phyloP scores from a whole-genome alignment of 495 filamentous ascomycete species.

The Xylaria intraflava region DNA sequence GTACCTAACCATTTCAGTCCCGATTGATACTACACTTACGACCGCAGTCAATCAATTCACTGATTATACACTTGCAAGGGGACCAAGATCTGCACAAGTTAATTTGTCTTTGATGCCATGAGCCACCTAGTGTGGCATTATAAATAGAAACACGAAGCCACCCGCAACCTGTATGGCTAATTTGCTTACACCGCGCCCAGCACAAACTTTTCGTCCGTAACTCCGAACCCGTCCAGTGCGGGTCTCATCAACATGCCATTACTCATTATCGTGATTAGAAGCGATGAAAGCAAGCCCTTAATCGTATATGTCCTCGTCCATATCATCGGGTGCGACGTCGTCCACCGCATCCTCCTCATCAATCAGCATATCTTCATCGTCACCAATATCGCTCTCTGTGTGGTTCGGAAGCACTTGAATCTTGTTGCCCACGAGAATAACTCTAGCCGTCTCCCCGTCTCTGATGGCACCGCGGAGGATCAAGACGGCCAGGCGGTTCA shows the following conservation, averaged over 20 bases:
- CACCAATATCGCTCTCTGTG: constrained; percentile 46
- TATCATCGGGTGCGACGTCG: constrained; percentile 60
- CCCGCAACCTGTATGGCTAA: not conserved
- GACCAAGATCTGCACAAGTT: not conserved
- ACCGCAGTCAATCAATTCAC: no score
- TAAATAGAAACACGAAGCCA: not conserved
- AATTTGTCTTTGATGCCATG: not conserved
- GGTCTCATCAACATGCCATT: not conserved
- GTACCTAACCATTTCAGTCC: no score
- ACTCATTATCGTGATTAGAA: not conserved
- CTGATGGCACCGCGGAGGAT: constrained; percentile 76
- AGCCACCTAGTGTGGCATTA: not conserved
- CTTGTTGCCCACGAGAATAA: constrained; percentile 65
- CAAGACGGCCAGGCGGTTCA: constrained; percentile 85
- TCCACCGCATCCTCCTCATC: constrained; percentile 65
- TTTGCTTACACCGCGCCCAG: not conserved
- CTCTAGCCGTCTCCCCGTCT: constrained; percentile 76
- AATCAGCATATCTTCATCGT: constrained; percentile 55
- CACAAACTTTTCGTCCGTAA: constrained; percentile 1
- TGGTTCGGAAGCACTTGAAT: constrained; percentile 82
- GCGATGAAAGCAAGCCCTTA: constrained; percentile 6
- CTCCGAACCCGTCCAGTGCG: not conserved
- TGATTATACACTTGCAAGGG: no score
- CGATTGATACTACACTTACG: no score
- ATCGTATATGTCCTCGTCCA: constrained; percentile 71